Evolutionary conservation across 306 rosid species (phyloP).

Genomic region (Rosa chinensis): DNA sequence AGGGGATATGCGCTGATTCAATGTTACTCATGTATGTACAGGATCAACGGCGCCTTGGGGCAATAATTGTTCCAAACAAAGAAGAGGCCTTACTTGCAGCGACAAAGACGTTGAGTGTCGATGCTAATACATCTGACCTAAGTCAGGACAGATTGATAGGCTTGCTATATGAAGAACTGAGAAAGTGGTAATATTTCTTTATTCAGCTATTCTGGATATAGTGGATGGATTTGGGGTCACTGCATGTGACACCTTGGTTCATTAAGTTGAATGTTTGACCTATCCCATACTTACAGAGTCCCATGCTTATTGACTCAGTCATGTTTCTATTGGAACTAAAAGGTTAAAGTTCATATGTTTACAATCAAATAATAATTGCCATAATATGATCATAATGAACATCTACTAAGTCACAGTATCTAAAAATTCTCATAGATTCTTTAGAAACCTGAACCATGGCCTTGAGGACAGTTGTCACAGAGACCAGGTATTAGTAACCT

Average conservation of each 20-base stretch:
- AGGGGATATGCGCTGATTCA: constrained; percentile 2
- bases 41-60: constrained; percentile 96
- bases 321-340: background rate
- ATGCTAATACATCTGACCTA: constrained; percentile 53
- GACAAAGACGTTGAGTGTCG: constrained; percentile 45
- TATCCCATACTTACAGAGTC: background rate
- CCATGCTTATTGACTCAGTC: background rate
- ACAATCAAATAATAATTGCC: background rate
- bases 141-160: constrained; percentile 47
- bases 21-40: constrained; percentile 23
- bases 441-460: background rate
- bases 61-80: constrained; percentile 85
- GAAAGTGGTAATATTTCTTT: constrained; percentile 50
- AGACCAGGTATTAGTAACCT: background rate
- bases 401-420: background rate
- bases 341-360: background rate
- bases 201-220: constrained; percentile 13
- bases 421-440: background rate
- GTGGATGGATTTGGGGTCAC: background rate
- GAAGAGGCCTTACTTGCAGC: constrained; percentile 68
- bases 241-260: background rate
- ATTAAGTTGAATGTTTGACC: background rate
- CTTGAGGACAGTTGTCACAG: background rate
- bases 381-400: background rate
- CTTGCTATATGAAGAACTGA: constrained; percentile 61